Evolutionary conservation across 805 yeast species (phyloP), one percentile per base, ranked within the genome.

Genomic region (Priceomyces castillae): DNA sequence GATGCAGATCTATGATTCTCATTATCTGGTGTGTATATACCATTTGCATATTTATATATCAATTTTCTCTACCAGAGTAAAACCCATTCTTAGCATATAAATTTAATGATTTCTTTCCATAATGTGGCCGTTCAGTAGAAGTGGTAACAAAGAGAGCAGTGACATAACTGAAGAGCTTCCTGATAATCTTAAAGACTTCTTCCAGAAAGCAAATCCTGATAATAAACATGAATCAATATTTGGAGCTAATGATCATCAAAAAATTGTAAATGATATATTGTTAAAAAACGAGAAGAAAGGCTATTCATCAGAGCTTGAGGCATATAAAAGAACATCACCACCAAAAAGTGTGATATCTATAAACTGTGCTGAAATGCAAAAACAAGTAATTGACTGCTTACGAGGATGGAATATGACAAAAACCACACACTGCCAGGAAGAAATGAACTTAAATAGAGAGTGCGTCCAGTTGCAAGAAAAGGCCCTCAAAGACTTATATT

Each of bases 291-390:
- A 53, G 18, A 44, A 46, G n/a, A 35, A 34, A 4, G 40, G 41
- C 4, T 62, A 60, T 47, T 46, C 53, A 30, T 59, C 53, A 40
- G 62, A 64, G 15, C 57, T 65, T 31, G 70, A 59, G 5, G 42
- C 48, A 3, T 66, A 67, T 46, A 69, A 69, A 47, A 56, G 48
- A 25, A 42, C 52, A 17, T 62, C 66, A 40, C 52, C 49, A 16
- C 45, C 50, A 0, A 51, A 56, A 20, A 52, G 53, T 22, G 73
- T 59, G 1, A 48, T 66, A 1, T 42, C 53, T 19, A 55, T 69
- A 37, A 71, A 71, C 51, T 71, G 76, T 46, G 62, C 73, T 2
- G 76, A 71, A 48, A 46, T 71, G 9, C 71, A 67, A 41, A 54
- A 62, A 22, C 56, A 61, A 22, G 72, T 68, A 25, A 43, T 64